Percentiles rank a stretch among this genome's conserved stretches.
Conservation (phyloP, 2,329 filamentous ascomycete genomes). For the Trematosphaeria pertusa region DNA sequence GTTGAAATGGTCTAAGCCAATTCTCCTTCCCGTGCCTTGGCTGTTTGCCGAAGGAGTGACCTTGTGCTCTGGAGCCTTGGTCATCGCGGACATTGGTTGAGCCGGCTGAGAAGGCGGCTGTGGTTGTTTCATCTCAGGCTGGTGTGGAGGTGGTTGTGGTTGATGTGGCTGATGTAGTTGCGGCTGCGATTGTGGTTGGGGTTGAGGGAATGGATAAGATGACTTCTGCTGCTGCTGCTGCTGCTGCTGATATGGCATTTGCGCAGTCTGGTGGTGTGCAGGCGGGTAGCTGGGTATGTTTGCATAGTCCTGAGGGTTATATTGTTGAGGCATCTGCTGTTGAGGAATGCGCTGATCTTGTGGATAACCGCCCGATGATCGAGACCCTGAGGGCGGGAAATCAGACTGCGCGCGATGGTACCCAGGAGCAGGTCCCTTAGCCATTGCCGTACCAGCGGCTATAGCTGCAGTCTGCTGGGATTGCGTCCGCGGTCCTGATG, state of each 20-base stretch:
- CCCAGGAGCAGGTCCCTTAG: slow-evolving; percentile 50
- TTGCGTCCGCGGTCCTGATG: slow-evolving; percentile 56
- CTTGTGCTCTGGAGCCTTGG: slow-evolving; percentile 55
- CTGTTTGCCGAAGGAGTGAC: slow-evolving; percentile 71
- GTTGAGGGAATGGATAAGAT: slow-evolving; percentile 43
- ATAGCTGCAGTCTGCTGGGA: slow-evolving; percentile 51
- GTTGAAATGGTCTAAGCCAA: slow-evolving; percentile 98
- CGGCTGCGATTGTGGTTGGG: slow-evolving; percentile 56
- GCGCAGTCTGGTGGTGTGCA: slow-evolving; percentile 37
- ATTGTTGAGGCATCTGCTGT: slow-evolving; percentile 60
- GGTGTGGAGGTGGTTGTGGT: slow-evolving; percentile 57
- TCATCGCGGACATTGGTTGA: slow-evolving; percentile 38
- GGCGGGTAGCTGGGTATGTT: slow-evolving; percentile 48
- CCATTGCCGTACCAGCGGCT: slow-evolving; percentile 57
- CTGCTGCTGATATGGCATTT: slow-evolving; percentile 41
- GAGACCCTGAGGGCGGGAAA: slow-evolving; percentile 42
- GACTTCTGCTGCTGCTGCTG: slow-evolving; percentile 44
- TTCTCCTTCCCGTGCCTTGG: slow-evolving; percentile 78
- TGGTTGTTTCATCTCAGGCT: slow-evolving; percentile 52
- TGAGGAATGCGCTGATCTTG: slow-evolving; percentile 50
- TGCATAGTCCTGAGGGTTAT: slow-evolving; percentile 81
- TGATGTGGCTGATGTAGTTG: slow-evolving; percentile 62
- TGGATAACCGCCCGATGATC: slow-evolving; percentile 46
- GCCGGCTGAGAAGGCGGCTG: slow-evolving; percentile 41
- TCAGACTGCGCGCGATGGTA: slow-evolving; percentile 56